Percentiles rank a stretch among this genome's conserved stretches.
phyloP scores from a whole-genome alignment of 495 filamentous ascomycete genomes.

The Astrothelium subdiscretum region DNA sequence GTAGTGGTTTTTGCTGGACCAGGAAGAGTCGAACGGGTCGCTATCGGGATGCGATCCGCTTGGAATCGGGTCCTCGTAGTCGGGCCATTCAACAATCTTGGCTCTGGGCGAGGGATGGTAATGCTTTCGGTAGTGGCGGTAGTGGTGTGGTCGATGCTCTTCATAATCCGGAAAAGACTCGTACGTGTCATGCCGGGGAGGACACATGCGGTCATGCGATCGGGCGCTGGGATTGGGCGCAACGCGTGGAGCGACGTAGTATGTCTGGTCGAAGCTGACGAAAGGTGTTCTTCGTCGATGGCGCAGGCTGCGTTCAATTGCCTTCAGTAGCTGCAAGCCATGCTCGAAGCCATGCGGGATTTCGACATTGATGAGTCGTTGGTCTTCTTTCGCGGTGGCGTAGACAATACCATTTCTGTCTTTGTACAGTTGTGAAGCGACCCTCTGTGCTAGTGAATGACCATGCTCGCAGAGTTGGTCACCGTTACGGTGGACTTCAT shows the following conservation, averaged over 20 bases:
- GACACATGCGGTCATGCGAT: not conserved
- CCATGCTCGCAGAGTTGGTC: conserved; percentile 23
- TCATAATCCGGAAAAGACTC: not conserved
- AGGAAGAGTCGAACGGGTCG: not conserved
- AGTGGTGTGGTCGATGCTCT: not conserved
- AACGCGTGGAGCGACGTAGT: conserved; percentile 20
- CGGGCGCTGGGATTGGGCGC: not conserved
- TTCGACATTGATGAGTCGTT: conserved; percentile 28
- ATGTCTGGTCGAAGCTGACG: conserved; percentile 23
- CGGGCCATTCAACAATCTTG: not conserved
- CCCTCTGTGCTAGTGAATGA: conserved; percentile 24
- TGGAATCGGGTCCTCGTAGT: not conserved
- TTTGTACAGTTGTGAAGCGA: conserved; percentile 26
- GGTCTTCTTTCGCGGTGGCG: conserved; percentile 18
- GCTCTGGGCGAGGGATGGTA: not conserved
- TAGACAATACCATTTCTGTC: conserved; percentile 22
- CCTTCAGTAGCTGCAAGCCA: conserved; percentile 22
- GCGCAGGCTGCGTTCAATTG: conserved; percentile 21
- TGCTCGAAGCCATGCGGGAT: conserved; percentile 24
- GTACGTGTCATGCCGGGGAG: not conserved
- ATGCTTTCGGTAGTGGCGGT: not conserved
- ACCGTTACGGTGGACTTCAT: conserved; percentile 20
- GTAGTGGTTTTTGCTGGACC: not conserved
- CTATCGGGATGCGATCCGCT: not conserved
- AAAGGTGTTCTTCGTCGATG: conserved; percentile 18